Evolutionary conservation across 2,329 filamentous ascomycete species (phyloP).

Genomic region (Aspergillus clavatus): DNA sequence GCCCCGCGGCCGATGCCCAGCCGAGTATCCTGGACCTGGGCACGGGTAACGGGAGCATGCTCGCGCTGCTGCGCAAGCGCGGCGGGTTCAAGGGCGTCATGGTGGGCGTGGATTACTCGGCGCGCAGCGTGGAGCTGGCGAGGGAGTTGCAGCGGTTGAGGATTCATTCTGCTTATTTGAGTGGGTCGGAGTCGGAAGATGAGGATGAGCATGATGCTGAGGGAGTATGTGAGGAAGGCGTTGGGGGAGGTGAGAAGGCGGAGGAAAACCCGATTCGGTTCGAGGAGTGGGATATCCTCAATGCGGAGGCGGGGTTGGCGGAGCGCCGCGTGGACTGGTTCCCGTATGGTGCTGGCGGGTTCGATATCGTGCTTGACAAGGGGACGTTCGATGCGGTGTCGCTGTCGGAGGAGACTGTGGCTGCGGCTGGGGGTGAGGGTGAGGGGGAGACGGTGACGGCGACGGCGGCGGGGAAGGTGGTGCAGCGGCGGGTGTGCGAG

Average conservation of each 20-base stretch:
- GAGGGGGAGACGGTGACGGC: conserved; percentile 19
- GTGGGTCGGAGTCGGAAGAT: conserved; percentile 24
- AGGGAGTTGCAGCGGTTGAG: conserved; percentile 50
- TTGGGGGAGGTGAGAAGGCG: conserved; percentile 8
- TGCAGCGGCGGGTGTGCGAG: conserved; percentile 60
- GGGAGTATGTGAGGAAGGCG: conserved; percentile 26
- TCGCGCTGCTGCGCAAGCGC: conserved; percentile 70
- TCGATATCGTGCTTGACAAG: conserved; percentile 94
- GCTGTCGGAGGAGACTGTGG: conserved; percentile 45
- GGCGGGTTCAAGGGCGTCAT: conserved; percentile 63
- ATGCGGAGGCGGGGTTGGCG: conserved; percentile 31
- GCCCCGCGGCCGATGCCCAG: conserved; percentile 10
- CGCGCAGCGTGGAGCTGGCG: conserved; percentile 69
- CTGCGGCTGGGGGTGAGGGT: conserved; percentile 10
- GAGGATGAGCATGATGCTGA: conserved; percentile 45
- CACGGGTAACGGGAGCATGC: conserved; percentile 86
- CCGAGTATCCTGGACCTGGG: conserved; percentile 73
- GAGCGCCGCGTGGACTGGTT: conserved; percentile 31
- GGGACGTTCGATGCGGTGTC: conserved; percentile 96
- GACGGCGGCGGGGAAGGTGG: conserved; percentile 26
- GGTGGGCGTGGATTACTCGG: conserved; percentile 85
- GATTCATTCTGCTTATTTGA: conserved; percentile 33
- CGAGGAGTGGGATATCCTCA: conserved; percentile 61
- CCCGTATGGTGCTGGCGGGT: conserved; percentile 50
- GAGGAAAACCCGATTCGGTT: conserved; percentile 42